These are phyloP conservation scores for Termitomyces sp. DNA, from an alignment of 768 basidiomycete species.

Conservation along the genomic window DNA sequence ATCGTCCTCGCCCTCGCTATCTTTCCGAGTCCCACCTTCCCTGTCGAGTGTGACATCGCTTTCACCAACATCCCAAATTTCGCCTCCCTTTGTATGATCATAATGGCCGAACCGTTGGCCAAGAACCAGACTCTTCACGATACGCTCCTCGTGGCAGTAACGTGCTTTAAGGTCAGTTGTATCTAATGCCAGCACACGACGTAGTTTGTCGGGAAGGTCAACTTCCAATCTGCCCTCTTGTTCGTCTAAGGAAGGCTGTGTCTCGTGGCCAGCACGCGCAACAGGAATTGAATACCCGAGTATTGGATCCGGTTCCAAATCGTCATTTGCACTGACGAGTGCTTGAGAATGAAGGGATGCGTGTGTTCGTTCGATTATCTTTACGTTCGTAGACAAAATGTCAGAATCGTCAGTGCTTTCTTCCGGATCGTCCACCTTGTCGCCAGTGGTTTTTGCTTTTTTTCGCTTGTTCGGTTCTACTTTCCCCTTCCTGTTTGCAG, in stretches of 20 bases:
- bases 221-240: slow-evolving; percentile 41
- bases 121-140: slow-evolving; percentile 58
- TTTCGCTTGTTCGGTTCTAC: slow-evolving; percentile 31
- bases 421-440: slow-evolving; percentile 22
- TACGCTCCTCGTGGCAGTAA: slow-evolving; percentile 40
- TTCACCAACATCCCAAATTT: slow-evolving; percentile 77
- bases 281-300: slow-evolving; percentile 25
- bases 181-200: slow-evolving; percentile 58
- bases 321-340: slow-evolving; percentile 10
- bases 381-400: slow-evolving; percentile 24
- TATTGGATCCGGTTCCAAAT: slow-evolving; percentile 29
- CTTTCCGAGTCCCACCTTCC: slow-evolving; percentile 19
- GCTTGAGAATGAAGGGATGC: slow-evolving; percentile 13
- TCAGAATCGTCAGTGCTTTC: slow-evolving; percentile 21
- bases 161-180: slow-evolving; percentile 34
- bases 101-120: slow-evolving; percentile 52
- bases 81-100: slow-evolving; percentile 59
- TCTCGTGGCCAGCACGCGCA: slow-evolving; percentile 23
- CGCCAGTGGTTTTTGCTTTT: slow-evolving; percentile 38
- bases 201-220: slow-evolving; percentile 63
- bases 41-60: slow-evolving; percentile 30
- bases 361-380: slow-evolving; percentile 25
- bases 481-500: slow-evolving; percentile 34
- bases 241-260: slow-evolving; percentile 14
- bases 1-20: slow-evolving; percentile 47